These are phyloP conservation scores for Boehmeria nivea DNA, from an alignment of 306 rosid genomes.

Conservation along the genomic window DNA sequence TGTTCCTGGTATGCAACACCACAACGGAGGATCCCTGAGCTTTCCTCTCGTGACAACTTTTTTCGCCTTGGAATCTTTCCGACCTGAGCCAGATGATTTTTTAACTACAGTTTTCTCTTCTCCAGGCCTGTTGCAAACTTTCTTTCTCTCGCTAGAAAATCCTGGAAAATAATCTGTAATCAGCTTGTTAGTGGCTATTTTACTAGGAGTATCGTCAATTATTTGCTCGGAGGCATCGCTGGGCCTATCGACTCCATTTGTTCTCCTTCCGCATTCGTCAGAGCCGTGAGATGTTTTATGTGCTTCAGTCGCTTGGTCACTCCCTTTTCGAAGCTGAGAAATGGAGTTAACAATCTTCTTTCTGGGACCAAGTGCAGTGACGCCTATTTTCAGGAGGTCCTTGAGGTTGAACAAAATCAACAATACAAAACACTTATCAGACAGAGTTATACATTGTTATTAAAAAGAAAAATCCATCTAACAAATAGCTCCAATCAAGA, in stretches of 20 bases:
- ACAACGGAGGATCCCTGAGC: conserved; percentile 58
- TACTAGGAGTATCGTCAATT: conserved; percentile 36
- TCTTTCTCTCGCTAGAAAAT: conserved; percentile 45
- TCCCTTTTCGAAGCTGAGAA: conserved; percentile 54
- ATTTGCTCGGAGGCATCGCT: conserved; percentile 34
- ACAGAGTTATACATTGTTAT: background rate
- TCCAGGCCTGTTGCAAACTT: conserved; percentile 28
- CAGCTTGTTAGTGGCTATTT: conserved; percentile 57
- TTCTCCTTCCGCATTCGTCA: conserved; percentile 34
- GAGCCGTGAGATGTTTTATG: conserved; percentile 15
- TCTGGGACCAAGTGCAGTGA: conserved; percentile 83
- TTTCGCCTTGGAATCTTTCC: conserved; percentile 33
- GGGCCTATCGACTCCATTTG: conserved; percentile 30
- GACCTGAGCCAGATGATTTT: conserved; percentile 28
- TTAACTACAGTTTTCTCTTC: conserved; percentile 31
- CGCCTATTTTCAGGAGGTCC: conserved; percentile 78
- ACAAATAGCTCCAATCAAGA: background rate
- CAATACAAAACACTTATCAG: background rate
- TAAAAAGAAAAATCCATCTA: no score
- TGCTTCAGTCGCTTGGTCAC: conserved; percentile 24
- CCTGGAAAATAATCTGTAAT: conserved; percentile 83
- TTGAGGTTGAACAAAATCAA: conserved; percentile 21
- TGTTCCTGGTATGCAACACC: conserved; percentile 88
- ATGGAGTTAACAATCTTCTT: conserved; percentile 72
- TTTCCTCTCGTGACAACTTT: conserved; percentile 36